These are phyloP conservation scores for Myxozyma vanderwaltii DNA, from an alignment of 805 yeast genomes.

Conservation along the genomic window DNA sequence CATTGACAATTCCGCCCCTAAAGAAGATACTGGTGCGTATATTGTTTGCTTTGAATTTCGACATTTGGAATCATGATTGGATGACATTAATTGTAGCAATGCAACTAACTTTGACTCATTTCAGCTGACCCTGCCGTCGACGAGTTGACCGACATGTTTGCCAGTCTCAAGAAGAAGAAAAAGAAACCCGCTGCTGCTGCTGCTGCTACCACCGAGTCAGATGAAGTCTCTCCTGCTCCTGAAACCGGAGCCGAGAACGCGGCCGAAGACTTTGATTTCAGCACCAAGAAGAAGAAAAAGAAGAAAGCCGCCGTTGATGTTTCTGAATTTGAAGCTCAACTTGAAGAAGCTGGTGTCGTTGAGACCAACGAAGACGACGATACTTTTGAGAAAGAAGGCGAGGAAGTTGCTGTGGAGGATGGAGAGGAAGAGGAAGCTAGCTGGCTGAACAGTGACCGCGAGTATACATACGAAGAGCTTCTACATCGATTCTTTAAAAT, in stretches of 20 bases:
- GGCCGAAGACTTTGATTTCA: conserved; percentile 41
- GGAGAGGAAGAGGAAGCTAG: conserved; percentile 31
- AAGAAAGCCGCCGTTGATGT: conserved; percentile 60
- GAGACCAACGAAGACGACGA: conserved; percentile 45
- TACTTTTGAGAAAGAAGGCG: conserved; percentile 40
- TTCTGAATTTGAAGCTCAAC: conserved; percentile 82
- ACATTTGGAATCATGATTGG: background rate
- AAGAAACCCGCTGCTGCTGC: conserved; percentile 57
- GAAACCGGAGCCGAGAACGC: conserved; percentile 33
- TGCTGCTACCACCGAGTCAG: conserved; percentile 37
- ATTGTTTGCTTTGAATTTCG: background rate
- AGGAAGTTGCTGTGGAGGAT: conserved; percentile 29
- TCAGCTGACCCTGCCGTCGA: conserved; percentile 39
- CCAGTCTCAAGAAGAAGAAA: conserved; percentile 84
- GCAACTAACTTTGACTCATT: conserved; percentile 1
- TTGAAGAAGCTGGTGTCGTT: conserved; percentile 86
- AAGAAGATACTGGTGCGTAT: conserved; percentile 22
- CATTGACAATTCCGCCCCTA: conserved; percentile 12
- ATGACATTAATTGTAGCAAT: background rate
- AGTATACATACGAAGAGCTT: conserved; percentile 72
- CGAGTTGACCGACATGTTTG: conserved; percentile 63
- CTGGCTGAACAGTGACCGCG: conserved; percentile 49
- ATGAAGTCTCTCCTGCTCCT: conserved; percentile 36
- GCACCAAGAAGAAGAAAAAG: conserved; percentile 82
- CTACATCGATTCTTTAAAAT: conserved; percentile 83